These are phyloP conservation scores for Withania somnifera DNA, from an alignment of 305 asterid species.

Conservation along the genomic window DNA sequence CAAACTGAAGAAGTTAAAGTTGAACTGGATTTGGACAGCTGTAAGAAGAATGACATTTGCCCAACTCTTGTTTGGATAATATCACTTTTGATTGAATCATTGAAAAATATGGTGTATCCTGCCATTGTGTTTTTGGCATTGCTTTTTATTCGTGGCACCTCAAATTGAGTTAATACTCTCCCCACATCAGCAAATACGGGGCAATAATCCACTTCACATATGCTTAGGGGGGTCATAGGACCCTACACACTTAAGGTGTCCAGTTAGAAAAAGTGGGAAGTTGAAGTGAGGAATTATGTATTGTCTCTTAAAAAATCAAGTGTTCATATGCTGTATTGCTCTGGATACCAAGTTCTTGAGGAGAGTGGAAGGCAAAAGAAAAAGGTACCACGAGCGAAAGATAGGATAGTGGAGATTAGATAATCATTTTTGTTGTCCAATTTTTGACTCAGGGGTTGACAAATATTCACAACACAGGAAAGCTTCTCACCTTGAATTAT, in stretches of 20 bases:
- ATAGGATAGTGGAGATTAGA: not conserved
- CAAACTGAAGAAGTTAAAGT: not conserved
- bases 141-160: not conserved
- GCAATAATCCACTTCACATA: not conserved
- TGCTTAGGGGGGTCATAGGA: not conserved
- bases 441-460: not conserved
- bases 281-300: not conserved
- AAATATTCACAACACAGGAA: not conserved
- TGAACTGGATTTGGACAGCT: not conserved
- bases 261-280: not conserved
- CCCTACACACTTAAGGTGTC: not conserved
- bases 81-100: not conserved
- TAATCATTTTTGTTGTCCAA: not conserved
- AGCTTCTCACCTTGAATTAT: constrained; percentile 62
- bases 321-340: not conserved
- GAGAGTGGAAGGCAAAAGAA: not conserved
- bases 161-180: not conserved
- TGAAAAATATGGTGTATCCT: not conserved
- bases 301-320: not conserved
- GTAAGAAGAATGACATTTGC: not conserved
- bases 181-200: not conserved
- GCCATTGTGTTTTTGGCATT: not conserved
- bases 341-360: not conserved
- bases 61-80: not conserved
- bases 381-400: not conserved